A percentile compares a stretch with the other conserved stretches of the same genome.
Conservation (phyloP, 257 asterid genomes). For the Echium plantagineum region DNA sequence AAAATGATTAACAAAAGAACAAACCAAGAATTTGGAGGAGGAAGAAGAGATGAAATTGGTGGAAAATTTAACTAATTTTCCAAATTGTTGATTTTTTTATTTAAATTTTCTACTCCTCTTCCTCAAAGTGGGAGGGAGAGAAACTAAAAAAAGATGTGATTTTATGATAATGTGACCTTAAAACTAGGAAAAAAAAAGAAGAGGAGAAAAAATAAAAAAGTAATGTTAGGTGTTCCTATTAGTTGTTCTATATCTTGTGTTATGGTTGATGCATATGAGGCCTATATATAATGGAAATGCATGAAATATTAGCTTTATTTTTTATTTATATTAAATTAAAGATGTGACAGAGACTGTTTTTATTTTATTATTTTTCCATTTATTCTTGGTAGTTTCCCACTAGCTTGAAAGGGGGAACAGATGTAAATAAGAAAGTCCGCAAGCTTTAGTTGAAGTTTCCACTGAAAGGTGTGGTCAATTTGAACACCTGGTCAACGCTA, state of each 20-base stretch:
- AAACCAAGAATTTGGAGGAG: background rate
- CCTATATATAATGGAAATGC: background rate
- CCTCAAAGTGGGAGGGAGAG: background rate
- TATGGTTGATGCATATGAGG: background rate
- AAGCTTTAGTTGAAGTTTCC: no score
- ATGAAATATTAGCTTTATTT: no score
- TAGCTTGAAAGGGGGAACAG: background rate
- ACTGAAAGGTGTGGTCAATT: no score
- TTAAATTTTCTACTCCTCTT: background rate
- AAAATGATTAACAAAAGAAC: no score
- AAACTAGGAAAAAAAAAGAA: background rate
- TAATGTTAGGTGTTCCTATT: background rate
- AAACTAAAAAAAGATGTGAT: background rate
- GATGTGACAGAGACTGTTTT: no score
- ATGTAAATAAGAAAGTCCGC: background rate
- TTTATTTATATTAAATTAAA: no score
- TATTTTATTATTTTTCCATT: background rate
- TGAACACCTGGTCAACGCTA: no score
- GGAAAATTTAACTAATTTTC: background rate
- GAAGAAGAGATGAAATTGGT: background rate
- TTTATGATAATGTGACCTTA: background rate
- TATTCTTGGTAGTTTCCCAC: background rate
- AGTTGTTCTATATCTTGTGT: background rate
- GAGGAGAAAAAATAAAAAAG: background rate
- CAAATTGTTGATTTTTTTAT: background rate